Conservation (phyloP, 2,329 filamentous ascomycete species). For the Capronia americana region DNA sequence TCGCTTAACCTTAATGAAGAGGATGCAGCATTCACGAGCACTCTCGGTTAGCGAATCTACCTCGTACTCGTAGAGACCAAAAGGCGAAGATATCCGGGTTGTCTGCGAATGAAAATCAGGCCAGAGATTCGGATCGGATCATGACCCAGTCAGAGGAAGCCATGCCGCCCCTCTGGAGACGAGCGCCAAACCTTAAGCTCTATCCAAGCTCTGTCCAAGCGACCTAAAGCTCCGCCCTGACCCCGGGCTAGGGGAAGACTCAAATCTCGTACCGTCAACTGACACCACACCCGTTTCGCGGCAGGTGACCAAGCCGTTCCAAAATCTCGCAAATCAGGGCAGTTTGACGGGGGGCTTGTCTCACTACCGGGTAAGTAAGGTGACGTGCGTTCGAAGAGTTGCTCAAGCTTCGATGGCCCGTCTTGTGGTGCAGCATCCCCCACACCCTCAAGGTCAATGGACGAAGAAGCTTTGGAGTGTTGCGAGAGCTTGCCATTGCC, state of each 20-base stretch:
- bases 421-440: background rate
- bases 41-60: constrained; percentile 7
- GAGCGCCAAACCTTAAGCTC: background rate
- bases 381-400: constrained; percentile 6
- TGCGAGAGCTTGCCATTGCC: constrained; percentile 3
- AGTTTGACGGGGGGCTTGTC: background rate
- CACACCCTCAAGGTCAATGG: constrained; percentile 1
- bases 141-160: constrained; percentile 1
- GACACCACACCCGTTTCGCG: constrained; percentile 16
- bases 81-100: constrained; percentile 5
- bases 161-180: background rate
- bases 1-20: background rate
- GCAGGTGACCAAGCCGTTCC: background rate
- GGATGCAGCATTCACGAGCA: background rate
- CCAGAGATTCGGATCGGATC: constrained; percentile 13
- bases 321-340: background rate
- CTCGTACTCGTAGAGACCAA: constrained; percentile 3
- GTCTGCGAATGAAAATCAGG: constrained; percentile 7
- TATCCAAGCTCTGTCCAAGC: background rate
- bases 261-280: constrained; percentile 7
- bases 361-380: constrained; percentile 5
- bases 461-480: background rate
- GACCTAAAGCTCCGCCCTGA: background rate
- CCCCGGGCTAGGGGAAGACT: background rate
- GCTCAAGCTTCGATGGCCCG: constrained; percentile 10